These are phyloP conservation scores for Coprinopsis marcescibilis DNA, from an alignment of 768 basidiomycete genomes.

Conservation along the genomic window DNA sequence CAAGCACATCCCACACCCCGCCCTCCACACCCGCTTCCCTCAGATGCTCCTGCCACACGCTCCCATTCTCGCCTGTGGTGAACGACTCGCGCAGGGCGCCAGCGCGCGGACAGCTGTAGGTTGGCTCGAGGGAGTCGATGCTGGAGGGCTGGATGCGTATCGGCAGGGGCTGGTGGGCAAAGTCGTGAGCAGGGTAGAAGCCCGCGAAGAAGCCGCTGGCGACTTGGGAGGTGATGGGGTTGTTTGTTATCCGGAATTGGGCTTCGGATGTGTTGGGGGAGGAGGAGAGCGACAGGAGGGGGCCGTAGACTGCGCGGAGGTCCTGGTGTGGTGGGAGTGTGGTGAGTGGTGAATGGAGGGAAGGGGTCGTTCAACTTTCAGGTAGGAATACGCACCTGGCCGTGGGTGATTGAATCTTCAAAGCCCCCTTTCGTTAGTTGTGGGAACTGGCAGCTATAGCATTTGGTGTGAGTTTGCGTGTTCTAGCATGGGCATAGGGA, in stretches of 20 bases:
- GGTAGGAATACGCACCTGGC: slow-evolving; percentile 24
- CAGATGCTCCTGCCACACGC: slow-evolving; percentile 39
- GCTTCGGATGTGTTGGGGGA: slow-evolving; percentile 26
- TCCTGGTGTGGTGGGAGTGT: slow-evolving; percentile 23
- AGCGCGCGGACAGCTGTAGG: slow-evolving; percentile 36
- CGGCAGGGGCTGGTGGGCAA: slow-evolving; percentile 23
- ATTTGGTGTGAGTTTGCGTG: neutral
- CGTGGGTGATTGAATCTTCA: slow-evolving; percentile 39
- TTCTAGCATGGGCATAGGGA: neutral
- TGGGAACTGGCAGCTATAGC: slow-evolving; percentile 41
- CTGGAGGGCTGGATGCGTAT: slow-evolving; percentile 34
- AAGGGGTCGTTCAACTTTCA: neutral
- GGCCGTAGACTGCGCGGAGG: slow-evolving; percentile 39
- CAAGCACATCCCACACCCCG: slow-evolving; percentile 35
- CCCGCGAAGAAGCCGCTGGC: slow-evolving; percentile 41
- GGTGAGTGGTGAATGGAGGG: too few species aligned
- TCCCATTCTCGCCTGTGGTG: slow-evolving; percentile 31
- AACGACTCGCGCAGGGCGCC: slow-evolving; percentile 27
- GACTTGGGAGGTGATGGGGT: slow-evolving; percentile 48
- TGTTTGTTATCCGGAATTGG: slow-evolving; percentile 45
- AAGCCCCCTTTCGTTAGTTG: slow-evolving; percentile 42
- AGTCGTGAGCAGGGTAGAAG: slow-evolving; percentile 30
- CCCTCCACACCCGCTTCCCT: slow-evolving; percentile 22
- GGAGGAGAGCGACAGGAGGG: slow-evolving; percentile 30
- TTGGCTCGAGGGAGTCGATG: slow-evolving; percentile 45